Conservation (phyloP, 106 monocot genomes). For the Phalaenopsis equestris region DNA sequence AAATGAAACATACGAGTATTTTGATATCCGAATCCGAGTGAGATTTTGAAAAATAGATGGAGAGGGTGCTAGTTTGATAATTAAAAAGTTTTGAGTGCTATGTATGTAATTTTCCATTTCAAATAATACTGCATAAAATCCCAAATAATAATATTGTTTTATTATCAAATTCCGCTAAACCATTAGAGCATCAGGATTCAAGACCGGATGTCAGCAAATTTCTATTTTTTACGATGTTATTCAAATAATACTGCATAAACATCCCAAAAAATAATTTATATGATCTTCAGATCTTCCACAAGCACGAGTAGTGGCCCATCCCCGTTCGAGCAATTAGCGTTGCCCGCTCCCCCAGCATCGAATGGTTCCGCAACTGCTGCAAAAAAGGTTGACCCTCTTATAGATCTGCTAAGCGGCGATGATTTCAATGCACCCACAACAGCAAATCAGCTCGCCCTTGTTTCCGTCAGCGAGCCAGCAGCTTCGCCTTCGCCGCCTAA, state of each 20-base stretch:
- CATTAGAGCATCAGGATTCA: background rate
- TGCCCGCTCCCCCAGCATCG: constrained; percentile 47
- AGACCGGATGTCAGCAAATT: background rate
- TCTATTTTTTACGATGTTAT: background rate
- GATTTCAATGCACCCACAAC: constrained; percentile 32
- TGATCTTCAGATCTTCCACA: constrained; percentile 28
- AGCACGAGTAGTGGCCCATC: constrained; percentile 22
- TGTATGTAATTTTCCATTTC: no score
- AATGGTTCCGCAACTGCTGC: constrained; percentile 35
- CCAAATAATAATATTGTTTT: no score
- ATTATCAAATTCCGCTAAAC: background rate
- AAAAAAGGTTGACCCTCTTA: constrained; percentile 37
- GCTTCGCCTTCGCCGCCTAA: constrained; percentile 39
- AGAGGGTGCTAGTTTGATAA: no score
- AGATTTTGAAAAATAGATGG: no score
- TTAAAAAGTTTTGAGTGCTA: no score
- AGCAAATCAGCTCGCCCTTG: constrained; percentile 54
- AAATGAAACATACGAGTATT: no score
- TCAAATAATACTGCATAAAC: background rate
- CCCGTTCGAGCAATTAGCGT: constrained; percentile 38
- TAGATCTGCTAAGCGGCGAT: constrained; percentile 62
- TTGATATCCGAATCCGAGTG: no score
- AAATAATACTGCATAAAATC: no score
- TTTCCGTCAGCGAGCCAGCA: constrained; percentile 47
- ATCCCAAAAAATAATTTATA: background rate